phyloP scores from a whole-genome alignment of 768 basidiomycete species.

The Mycena capillaripes region DNA sequence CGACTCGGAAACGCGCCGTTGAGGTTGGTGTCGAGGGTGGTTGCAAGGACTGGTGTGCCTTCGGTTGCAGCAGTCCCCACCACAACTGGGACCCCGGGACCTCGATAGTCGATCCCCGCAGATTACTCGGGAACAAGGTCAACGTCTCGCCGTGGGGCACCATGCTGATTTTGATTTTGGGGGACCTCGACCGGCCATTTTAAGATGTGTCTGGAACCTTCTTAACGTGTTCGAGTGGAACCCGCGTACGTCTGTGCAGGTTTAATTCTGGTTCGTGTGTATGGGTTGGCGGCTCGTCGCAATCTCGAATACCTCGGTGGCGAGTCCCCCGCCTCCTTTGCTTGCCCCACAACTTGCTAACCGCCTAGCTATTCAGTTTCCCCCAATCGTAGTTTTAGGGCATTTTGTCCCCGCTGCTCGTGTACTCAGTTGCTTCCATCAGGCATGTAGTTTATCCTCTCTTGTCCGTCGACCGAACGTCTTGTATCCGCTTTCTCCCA shows the following conservation, averaged over 20 bases:
- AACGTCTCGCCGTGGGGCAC: neutral
- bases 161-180: neutral
- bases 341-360: conserved; percentile 9
- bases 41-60: conserved; percentile 1
- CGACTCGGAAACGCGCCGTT: conserved; percentile 15
- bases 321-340: neutral
- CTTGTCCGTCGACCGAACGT: too few relatives aligned
- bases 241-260: neutral
- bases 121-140: neutral
- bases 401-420: neutral
- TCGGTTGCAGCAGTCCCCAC: neutral
- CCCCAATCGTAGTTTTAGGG: neutral
- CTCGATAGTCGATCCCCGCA: neutral
- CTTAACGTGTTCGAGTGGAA: neutral
- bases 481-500: too few relatives aligned
- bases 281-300: neutral
- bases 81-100: neutral
- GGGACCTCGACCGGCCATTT: neutral
- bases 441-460: neutral
- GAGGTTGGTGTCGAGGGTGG: conserved; percentile 21
- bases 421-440: too few relatives aligned
- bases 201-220: too few relatives aligned
- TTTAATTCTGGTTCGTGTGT: conserved; percentile 2
- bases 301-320: neutral
- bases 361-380: conserved; percentile 8